These are phyloP conservation scores for Phytophthora niederhauseri DNA, from an alignment of 352 stramenopile genomes.

Conservation along the genomic window DNA sequence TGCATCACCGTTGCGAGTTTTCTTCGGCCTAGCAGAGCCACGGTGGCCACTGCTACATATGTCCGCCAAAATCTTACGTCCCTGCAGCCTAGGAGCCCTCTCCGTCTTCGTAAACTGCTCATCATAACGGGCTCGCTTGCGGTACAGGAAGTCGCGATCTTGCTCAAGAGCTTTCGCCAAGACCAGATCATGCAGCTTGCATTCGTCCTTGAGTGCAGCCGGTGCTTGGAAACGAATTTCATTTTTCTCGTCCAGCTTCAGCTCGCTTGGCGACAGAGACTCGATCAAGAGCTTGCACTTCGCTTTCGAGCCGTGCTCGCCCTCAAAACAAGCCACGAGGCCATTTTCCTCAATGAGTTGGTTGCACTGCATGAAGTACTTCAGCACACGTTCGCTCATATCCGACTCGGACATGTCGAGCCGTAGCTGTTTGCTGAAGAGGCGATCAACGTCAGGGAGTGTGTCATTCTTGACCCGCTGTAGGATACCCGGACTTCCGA, in stretches of 20 bases:
- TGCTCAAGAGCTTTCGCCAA: constrained; percentile 17
- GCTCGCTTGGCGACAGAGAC: background rate
- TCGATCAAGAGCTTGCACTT: constrained; percentile 20
- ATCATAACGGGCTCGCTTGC: constrained; percentile 12
- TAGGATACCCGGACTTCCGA: background rate
- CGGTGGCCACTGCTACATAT: background rate
- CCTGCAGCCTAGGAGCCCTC: background rate
- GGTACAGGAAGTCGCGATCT: constrained; percentile 10
- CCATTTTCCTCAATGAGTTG: constrained; percentile 1
- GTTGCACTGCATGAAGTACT: constrained; percentile 1
- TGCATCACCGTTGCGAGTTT: background rate
- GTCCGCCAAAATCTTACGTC: background rate
- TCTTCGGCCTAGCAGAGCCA: background rate
- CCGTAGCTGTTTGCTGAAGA: background rate
- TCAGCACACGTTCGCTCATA: background rate
- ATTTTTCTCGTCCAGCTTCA: constrained; percentile 17
- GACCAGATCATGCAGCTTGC: constrained; percentile 15
- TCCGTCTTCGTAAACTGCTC: constrained; percentile 1
- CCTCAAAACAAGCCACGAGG: background rate
- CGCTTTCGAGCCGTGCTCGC: constrained; percentile 1
- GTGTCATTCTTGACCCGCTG: background rate
- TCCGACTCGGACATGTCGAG: background rate
- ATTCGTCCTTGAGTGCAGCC: constrained; percentile 1
- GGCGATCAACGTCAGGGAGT: background rate
- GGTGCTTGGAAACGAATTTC: constrained; percentile 16